Conservation (phyloP, 306 rosid genomes). For the Geum urbanum region DNA sequence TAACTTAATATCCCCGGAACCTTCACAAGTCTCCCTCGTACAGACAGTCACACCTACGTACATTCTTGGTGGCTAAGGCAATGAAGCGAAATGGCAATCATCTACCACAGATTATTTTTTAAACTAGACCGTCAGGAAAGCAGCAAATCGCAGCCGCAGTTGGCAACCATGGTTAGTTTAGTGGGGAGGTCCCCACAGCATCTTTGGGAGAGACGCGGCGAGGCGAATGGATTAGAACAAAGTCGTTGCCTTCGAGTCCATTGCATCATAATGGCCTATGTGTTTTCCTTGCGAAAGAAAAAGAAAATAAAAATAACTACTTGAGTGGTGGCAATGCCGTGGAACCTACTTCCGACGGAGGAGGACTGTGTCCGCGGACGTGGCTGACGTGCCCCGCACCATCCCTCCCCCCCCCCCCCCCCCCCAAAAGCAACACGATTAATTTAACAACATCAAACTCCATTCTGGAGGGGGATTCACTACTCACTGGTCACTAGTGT, state of each 20-base stretch:
- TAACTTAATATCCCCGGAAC: too few relatives aligned
- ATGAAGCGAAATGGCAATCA: too few relatives aligned
- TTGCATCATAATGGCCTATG: neutral
- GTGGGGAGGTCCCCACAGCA: slow-evolving; percentile 3
- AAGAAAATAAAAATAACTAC: neutral
- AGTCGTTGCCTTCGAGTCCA: neutral
- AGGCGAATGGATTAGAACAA: slow-evolving; percentile 25
- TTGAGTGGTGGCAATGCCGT: slow-evolving; percentile 37
- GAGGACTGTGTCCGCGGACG: slow-evolving; percentile 26
- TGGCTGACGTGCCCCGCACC: slow-evolving; percentile 57
- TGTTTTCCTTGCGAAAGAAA: neutral
- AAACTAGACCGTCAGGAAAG: neutral
- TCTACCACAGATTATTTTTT: too few relatives aligned
- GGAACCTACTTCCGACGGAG: slow-evolving; percentile 58
- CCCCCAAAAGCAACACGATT: too few relatives aligned
- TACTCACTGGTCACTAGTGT: too few relatives aligned
- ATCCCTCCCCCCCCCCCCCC: neutral
- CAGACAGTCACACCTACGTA: too few relatives aligned
- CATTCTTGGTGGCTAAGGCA: too few relatives aligned
- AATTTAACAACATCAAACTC: too few relatives aligned
- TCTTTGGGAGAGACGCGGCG: slow-evolving; percentile 33
- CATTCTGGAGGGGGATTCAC: too few relatives aligned
- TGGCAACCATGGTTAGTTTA: neutral
- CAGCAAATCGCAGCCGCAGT: neutral
- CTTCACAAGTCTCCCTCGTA: too few relatives aligned